Percentiles rank a stretch among this genome's conserved stretches.
phyloP scores from a whole-genome alignment of 768 basidiomycete species.

The Auricularia heimuer region DNA sequence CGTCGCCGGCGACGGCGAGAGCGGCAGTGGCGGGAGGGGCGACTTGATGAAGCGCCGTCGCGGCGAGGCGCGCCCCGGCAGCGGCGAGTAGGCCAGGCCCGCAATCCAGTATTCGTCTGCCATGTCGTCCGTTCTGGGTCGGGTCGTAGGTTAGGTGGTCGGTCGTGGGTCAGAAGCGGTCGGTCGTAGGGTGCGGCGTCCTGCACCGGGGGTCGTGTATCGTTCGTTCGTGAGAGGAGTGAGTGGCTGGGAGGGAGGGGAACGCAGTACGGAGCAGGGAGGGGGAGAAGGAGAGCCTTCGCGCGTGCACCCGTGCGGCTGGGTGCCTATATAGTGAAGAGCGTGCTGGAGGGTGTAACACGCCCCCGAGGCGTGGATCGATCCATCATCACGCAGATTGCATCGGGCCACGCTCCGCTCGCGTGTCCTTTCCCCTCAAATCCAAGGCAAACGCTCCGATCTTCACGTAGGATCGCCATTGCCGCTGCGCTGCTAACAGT shows the following conservation, averaged over 20 bases:
- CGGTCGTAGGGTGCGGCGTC: background rate
- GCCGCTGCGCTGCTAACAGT: too few relatives aligned
- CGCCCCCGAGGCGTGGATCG: background rate
- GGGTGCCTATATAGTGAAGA: background rate
- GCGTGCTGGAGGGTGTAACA: background rate
- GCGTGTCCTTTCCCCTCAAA: too few relatives aligned
- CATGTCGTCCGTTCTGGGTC: background rate
- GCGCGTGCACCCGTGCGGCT: too few relatives aligned
- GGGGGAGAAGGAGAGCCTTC: too few relatives aligned
- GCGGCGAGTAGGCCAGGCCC: background rate
- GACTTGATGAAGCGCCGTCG: conserved; percentile 1
- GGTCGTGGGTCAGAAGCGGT: background rate
- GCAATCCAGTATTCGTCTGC: background rate
- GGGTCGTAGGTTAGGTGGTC: too few relatives aligned
- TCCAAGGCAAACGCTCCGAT: too few relatives aligned
- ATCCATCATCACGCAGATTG: background rate
- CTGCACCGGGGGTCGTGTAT: background rate
- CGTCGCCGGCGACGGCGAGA: background rate
- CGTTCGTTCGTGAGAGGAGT: background rate
- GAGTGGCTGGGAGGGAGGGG: background rate
- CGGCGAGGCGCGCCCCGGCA: background rate
- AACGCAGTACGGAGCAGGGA: too few relatives aligned
- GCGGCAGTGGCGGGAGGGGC: background rate
- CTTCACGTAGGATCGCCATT: too few relatives aligned
- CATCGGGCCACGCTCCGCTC: background rate